Evolutionary conservation across 2,329 filamentous ascomycete genomes (phyloP), one percentile per base, ranked within the genome.

Genomic region (Lasiodiplodia citricola): DNA sequence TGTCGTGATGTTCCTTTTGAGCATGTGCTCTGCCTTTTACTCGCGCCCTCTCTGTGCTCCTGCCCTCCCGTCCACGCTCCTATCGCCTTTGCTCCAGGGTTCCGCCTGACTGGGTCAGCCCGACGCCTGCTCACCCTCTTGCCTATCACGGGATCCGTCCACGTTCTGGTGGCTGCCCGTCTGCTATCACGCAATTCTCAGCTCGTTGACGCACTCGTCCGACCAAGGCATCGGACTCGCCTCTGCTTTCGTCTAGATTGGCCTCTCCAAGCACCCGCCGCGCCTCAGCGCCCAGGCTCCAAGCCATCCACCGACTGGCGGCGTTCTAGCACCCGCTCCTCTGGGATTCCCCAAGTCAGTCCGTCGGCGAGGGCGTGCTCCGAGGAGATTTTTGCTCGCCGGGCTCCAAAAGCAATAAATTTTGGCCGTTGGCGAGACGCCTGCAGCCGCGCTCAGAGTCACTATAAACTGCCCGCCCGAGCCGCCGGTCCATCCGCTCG

Each of bases 151-250:
- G 63, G 25, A 44, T 11, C 28, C n/a, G 47, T 10, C n/a, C 31
- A 28, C 58, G 41, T 16, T 14, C 50, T 41, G 47, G 63, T 55
- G 63, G 47, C 62, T 65, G 62, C 6, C 35, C 51, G 31, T 31
- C 62, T 23, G 50, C 35, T 13, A 56, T 66, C 63, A 66, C 63
- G 63, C 63, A 66, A 66, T 56, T 21, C 63, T 55, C 63, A 56
- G 63, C 63, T 56, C 31, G 51, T 56, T 66, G 63, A 41, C 63
- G 44, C 35, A 55, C 37, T 44, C 10, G 35, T 51, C 37, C 41
- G 63, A n/a, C 51, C 50, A 18, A 37, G 35, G 21, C 51, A n/a
- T 28, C 63, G 52, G 63, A 35, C 51, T 25, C 25, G 60, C 60
- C 6, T 14, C 60, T 64, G 6, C 44, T 64, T 64, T 31, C 18